A percentile compares a stretch with the other conserved stretches of the same genome.
phyloP scores from a whole-genome alignment of 257 asterid genomes.

The Fraxinus anomala region DNA sequence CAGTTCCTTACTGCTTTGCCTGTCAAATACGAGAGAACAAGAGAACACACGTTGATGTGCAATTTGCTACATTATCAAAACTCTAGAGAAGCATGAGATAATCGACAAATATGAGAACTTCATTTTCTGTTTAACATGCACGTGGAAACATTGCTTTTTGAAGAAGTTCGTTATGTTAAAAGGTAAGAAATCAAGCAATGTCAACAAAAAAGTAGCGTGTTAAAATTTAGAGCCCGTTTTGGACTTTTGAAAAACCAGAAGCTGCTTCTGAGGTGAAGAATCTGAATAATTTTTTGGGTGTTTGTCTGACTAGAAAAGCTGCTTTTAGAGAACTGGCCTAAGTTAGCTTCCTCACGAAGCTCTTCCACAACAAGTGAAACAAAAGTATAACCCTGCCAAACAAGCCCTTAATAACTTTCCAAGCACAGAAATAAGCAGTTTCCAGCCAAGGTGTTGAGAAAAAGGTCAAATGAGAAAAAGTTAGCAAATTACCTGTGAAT shows the following conservation, averaged over 20 bases:
- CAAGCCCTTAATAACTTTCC: no score
- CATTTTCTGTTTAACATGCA: background rate
- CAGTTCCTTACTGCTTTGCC: constrained; percentile 54
- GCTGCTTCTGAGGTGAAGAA: no score
- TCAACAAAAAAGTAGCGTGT: no score
- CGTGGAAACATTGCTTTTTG: background rate
- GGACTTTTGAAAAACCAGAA: no score
- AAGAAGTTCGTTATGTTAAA: background rate
- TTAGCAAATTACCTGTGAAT: constrained; percentile 73
- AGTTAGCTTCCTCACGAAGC: no score
- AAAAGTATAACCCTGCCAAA: no score
- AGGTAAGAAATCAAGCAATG: background rate
- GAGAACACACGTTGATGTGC: background rate
- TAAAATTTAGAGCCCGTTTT: no score
- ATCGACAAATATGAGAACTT: background rate
- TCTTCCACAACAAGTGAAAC: no score
- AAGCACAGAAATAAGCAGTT: background rate
- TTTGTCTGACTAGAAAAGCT: no score
- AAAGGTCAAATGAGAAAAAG: constrained; percentile 13
- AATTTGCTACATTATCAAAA: background rate
- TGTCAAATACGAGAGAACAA: constrained; percentile 20
- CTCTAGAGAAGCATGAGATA: background rate
- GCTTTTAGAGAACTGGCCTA: no score
- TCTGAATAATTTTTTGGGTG: background rate
- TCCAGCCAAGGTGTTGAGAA: constrained; percentile 3